A percentile compares a stretch with the other conserved stretches of the same genome.
phyloP scores from a whole-genome alignment of 169 alveolate species.

The Eimeria necatrix region DNA sequence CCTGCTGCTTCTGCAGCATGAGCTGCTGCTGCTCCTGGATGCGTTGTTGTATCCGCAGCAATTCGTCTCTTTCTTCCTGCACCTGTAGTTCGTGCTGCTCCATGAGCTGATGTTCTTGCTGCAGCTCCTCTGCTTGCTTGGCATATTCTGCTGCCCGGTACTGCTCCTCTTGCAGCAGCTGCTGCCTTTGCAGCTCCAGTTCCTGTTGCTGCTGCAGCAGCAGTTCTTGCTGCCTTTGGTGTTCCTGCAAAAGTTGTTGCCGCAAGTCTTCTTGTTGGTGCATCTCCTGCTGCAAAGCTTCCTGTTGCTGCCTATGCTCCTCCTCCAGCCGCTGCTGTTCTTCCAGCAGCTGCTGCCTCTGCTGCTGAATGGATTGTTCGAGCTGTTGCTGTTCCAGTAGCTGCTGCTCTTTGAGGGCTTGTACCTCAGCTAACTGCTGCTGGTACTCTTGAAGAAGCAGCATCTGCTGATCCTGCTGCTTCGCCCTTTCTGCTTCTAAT shows the following conservation, averaged over 20 bases:
- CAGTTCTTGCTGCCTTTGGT: conserved; percentile 38
- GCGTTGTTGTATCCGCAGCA: conserved; percentile 52
- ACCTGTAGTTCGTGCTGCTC: conserved; percentile 69
- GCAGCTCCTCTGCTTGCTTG: conserved; percentile 8
- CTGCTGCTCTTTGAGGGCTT: conserved; percentile 42
- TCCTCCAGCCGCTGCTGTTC: conserved; percentile 61
- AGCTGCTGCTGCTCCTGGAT: conserved; percentile 52
- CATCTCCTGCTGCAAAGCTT: conserved; percentile 36
- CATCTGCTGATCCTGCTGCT: conserved; percentile 55
- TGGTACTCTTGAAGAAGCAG: not conserved
- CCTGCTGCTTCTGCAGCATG: conserved; percentile 25
- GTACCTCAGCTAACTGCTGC: conserved; percentile 22
- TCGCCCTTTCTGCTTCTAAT: not conserved
- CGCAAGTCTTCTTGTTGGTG: conserved; percentile 54
- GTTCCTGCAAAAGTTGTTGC: conserved; percentile 48
- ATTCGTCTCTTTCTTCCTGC: conserved; percentile 34
- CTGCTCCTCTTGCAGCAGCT: conserved; percentile 62
- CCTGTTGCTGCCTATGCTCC: conserved; percentile 38
- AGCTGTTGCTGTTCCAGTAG: conserved; percentile 42
- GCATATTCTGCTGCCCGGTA: conserved; percentile 29
- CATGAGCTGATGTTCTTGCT: conserved; percentile 17
- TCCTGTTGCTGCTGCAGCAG: conserved; percentile 53
- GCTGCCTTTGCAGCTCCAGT: conserved; percentile 60
- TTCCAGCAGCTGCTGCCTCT: conserved; percentile 59
- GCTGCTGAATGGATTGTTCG: not conserved